These are phyloP conservation scores for Lepiota venenata DNA, from an alignment of 768 basidiomycete species.

Conservation along the genomic window DNA sequence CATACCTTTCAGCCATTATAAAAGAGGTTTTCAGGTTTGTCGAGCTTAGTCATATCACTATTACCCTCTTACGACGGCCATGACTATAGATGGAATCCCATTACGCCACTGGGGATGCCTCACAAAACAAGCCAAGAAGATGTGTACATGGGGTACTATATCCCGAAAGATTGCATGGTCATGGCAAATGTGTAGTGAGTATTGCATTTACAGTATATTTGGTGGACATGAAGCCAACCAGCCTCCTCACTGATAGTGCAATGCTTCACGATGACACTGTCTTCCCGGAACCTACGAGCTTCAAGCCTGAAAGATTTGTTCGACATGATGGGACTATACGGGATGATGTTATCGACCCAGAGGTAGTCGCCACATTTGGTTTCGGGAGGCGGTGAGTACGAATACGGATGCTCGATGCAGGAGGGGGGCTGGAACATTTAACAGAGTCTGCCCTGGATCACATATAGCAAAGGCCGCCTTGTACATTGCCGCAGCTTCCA, in stretches of 20 bases:
- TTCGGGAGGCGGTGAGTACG: constrained; percentile 24
- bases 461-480: constrained; percentile 15
- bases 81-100: background rate
- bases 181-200: background rate
- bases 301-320: constrained; percentile 39
- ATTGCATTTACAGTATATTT: background rate
- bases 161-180: background rate
- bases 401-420: too few relatives aligned
- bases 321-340: constrained; percentile 17
- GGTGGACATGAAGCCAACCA: too few relatives aligned
- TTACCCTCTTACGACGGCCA: background rate
- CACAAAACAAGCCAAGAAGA: background rate
- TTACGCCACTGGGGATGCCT: background rate
- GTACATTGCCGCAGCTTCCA: constrained; percentile 15
- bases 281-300: constrained; percentile 34
- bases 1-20: constrained; percentile 13
- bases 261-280: constrained; percentile 33
- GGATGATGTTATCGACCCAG: constrained; percentile 21
- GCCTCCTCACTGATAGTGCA: constrained; percentile 23
- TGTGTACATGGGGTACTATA: background rate
- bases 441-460: constrained; percentile 20
- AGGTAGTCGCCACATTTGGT: constrained; percentile 22
- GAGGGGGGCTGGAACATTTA: background rate
- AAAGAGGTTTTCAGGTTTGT: constrained; percentile 11
- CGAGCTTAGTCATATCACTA: background rate